These are phyloP conservation scores for Thelonectria blattea DNA, from an alignment of 2,329 filamentous ascomycete genomes.

Conservation along the genomic window DNA sequence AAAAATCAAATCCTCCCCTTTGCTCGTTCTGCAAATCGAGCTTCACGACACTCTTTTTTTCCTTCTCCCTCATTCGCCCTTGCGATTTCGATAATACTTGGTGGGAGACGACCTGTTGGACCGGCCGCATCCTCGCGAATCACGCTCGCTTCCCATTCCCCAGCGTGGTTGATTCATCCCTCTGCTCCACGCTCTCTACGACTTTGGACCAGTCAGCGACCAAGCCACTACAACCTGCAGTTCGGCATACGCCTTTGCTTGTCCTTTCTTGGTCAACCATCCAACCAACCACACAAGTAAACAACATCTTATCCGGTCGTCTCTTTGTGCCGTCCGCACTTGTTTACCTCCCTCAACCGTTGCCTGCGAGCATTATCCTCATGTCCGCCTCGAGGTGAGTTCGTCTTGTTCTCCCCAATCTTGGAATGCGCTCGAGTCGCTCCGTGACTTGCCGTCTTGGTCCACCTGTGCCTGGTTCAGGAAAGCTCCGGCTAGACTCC, in stretches of 20 bases:
- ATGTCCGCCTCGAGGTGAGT: conserved; percentile 37
- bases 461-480: not conserved
- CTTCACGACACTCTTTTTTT: conserved; percentile 37
- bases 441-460: not conserved
- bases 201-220: conserved; percentile 18
- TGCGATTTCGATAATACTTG: conserved; percentile 23
- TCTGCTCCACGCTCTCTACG: conserved; percentile 21
- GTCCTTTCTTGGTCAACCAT: conserved; percentile 1
- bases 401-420: not conserved
- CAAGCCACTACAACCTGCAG: conserved; percentile 20
- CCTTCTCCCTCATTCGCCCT: not conserved
- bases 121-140: conserved; percentile 24
- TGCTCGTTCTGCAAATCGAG: conserved; percentile 32
- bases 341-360: conserved; percentile 23
- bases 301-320: conserved; percentile 19
- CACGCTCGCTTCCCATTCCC: conserved; percentile 16
- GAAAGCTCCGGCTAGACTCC: not conserved
- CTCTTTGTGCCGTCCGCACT: conserved; percentile 34
- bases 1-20: conserved; percentile 32
- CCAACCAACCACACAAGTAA: not conserved
- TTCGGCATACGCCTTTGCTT: conserved; percentile 15
- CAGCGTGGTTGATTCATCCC: conserved; percentile 25
- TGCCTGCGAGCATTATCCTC: conserved; percentile 23
- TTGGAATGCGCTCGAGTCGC: not conserved
- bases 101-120: conserved; percentile 14